phyloP scores from a whole-genome alignment of 768 basidiomycete genomes.

The Russula sp. region DNA sequence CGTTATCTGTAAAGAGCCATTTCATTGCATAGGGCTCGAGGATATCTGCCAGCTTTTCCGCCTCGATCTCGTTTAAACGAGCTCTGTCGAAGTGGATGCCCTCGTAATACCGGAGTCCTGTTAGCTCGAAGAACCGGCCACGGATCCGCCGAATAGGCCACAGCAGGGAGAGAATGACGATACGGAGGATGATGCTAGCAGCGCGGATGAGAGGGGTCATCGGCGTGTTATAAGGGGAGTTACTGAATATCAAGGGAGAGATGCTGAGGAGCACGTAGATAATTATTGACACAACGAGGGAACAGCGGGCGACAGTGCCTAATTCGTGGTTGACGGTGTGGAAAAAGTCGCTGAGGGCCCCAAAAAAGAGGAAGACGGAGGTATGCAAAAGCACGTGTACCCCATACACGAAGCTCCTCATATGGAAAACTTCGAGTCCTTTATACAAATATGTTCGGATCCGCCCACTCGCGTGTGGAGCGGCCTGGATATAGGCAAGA shows the following conservation, averaged over 20 bases:
- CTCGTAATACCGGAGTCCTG: background rate
- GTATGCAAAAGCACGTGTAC: conserved; percentile 19
- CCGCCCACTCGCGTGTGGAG: conserved; percentile 18
- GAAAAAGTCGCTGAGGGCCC: conserved; percentile 17
- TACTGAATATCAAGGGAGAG: conserved; percentile 10
- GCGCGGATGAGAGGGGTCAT: conserved; percentile 1
- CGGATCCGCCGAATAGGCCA: background rate
- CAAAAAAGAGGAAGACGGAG: conserved; percentile 20
- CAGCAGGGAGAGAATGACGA: background rate
- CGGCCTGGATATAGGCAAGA: no score
- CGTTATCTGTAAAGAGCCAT: conserved; percentile 17
- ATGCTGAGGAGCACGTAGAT: conserved; percentile 18
- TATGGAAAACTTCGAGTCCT: conserved; percentile 16
- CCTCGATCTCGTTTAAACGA: background rate
- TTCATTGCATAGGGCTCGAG: conserved; percentile 15
- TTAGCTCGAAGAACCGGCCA: background rate
- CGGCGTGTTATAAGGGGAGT: conserved; percentile 21
- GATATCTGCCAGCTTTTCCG: background rate
- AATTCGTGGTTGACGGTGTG: conserved; percentile 1
- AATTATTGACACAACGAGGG: background rate
- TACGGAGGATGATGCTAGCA: background rate
- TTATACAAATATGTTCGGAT: conserved; percentile 11
- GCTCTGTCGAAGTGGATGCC: conserved; percentile 12
- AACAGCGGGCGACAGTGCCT: background rate
- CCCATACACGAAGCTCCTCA: conserved; percentile 16